Evolutionary conservation across 169 alveolate genomes (phyloP).

Genomic region (Plasmodium knowlesi): DNA sequence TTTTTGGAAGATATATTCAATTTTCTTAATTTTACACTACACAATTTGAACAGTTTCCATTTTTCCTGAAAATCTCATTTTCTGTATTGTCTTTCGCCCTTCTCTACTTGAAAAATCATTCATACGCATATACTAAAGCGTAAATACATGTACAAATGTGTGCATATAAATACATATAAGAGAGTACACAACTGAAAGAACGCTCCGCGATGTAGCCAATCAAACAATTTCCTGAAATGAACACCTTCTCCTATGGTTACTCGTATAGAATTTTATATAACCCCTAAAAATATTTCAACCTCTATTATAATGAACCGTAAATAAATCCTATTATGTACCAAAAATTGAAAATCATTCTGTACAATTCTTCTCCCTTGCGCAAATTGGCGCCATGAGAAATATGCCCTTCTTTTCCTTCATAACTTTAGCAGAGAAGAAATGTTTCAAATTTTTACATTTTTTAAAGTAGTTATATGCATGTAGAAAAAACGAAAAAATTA

Average conservation of each 20-base stretch:
- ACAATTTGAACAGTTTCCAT: not conserved
- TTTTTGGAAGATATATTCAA: not conserved
- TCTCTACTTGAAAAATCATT: not conserved
- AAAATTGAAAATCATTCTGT: not conserved
- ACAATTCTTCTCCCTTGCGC: not conserved
- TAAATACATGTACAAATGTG: not conserved
- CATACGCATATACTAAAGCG: not conserved
- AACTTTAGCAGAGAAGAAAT: not conserved
- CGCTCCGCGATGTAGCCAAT: not conserved
- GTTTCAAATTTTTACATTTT: not conserved
- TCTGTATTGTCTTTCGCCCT: not conserved
- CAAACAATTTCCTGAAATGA: not conserved
- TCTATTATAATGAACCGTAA: not conserved
- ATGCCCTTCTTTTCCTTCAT: not conserved
- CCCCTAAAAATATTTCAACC: not conserved
- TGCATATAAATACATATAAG: not conserved
- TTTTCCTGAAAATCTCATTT: not conserved
- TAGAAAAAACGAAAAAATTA: not conserved
- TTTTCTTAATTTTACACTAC: not conserved
- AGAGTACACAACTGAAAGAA: not conserved
- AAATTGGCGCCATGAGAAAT: not conserved
- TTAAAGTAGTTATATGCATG: not conserved
- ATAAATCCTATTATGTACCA: not conserved
- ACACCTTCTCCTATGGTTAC: not conserved
- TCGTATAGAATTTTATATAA: not conserved